These are phyloP conservation scores for Cyclotella atomus DNA, from an alignment of 108 stramenopile genomes.

Conservation along the genomic window DNA sequence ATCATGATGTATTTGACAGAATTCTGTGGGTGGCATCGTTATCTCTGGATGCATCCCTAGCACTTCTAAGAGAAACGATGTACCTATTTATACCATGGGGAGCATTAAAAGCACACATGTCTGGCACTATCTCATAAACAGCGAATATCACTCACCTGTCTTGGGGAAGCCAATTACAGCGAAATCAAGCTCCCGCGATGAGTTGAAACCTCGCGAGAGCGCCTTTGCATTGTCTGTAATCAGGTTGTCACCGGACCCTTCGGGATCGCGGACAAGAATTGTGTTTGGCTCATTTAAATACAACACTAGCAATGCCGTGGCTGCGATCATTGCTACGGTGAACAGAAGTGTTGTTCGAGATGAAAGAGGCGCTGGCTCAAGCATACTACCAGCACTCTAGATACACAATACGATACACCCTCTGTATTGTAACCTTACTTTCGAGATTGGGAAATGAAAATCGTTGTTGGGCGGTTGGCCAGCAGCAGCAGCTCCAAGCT, in stretches of 20 bases:
- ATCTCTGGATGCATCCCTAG: slow-evolving; percentile 17
- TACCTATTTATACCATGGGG: neutral
- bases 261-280: too few species aligned
- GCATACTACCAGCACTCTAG: too few species aligned
- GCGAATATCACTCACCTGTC: slow-evolving; percentile 1
- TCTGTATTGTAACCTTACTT: too few species aligned
- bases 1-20: slow-evolving; percentile 8
- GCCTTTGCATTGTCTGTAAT: neutral
- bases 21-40: slow-evolving; percentile 5
- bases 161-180: slow-evolving; percentile 21
- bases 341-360: too few species aligned
- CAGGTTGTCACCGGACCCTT: too few species aligned
- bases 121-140: neutral
- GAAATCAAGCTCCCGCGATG: slow-evolving; percentile 17
- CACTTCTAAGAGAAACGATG: slow-evolving; percentile 17
- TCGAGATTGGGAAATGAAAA: too few species aligned
- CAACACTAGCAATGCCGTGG: neutral
- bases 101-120: neutral
- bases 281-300: neutral
- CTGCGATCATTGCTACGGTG: neutral
- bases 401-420: too few species aligned
- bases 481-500: too few species aligned
- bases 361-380: too few species aligned
- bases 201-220: neutral
- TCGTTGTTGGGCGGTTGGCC: too few species aligned